phyloP scores from a whole-genome alignment of 2,329 filamentous ascomycete species.

The Alternaria conjuncta region DNA sequence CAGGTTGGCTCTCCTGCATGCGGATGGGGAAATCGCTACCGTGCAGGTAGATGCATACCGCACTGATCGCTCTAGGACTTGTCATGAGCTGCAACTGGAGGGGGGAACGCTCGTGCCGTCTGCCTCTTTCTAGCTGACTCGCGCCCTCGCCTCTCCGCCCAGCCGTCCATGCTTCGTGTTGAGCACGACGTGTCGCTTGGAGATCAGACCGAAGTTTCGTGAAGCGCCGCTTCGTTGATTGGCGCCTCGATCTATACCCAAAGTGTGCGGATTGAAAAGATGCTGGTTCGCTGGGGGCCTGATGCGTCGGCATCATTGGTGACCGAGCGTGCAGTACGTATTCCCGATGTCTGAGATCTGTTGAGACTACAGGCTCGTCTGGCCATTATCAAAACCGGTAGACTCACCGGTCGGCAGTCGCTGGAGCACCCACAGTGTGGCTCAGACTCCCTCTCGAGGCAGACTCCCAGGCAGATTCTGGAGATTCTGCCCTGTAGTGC shows the following conservation, averaged over 20 bases:
- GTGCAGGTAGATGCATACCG: not conserved
- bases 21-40: not conserved
- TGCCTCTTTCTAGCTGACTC: not conserved
- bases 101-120: not conserved
- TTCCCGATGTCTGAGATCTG: not conserved
- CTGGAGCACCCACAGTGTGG: not conserved
- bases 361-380: not conserved
- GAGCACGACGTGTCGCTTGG: not conserved
- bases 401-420: not conserved
- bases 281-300: not conserved
- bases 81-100: not conserved
- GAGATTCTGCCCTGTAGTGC: fast-evolving
- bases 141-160: not conserved
- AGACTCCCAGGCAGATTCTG: not conserved
- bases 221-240: not conserved
- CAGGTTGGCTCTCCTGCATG: not conserved
- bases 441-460: not conserved
- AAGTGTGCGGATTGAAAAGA: not conserved
- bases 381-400: not conserved
- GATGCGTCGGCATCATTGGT: not conserved
- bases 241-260: not conserved
- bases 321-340: not conserved
- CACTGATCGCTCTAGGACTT: not conserved
- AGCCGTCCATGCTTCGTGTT: not conserved
- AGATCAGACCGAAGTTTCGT: not conserved